Evolutionary conservation across 768 basidiomycete genomes (phyloP), one percentile per base, ranked within the genome.

Genomic region (Mycena capillaripes): DNA sequence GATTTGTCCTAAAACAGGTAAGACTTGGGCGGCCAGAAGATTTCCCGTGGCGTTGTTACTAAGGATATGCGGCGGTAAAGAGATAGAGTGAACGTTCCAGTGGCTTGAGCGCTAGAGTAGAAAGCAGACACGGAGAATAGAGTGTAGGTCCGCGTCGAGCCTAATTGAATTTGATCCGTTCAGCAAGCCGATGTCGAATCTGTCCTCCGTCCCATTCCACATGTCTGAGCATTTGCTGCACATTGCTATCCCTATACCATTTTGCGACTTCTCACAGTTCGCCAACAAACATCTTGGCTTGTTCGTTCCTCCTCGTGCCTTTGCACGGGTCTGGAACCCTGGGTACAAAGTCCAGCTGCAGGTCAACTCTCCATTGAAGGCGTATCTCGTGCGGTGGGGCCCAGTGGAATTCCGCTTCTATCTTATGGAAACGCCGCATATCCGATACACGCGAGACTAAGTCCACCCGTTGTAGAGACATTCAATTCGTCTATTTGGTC

Each of bases 351-450:
- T 16, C 42, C 7, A 6, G 34, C 8, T 36, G 23, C 56, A 23
- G 11, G 58, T 23, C 48, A 50, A 23, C n/a, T 50, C 48, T n/a
- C 8, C n/a, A n/a, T 53, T 30, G 32, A 56, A 36, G 8, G n/a
- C 32, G 29, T 56, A 56, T 56, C 12, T 23, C 3, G n/a, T 36
- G 55, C 17, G 21, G 59, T 60, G 42, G 42, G 21, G 42, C 42
- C 42, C 17, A 38, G 27, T 50, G 44, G 25, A 50, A 38, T 23
- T 25, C 14, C 25, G 10, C 70, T 71, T 71, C 70, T 42, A 71
- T 71, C 70, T 66, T 71, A 71, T 71, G 48, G 64, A 71, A 61
- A 66, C 64, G 64, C 70, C 64, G 64, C 70, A 71, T 60, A 65
- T 65, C 69, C 69, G 69, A 61, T 30, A n/a, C n/a, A n/a, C n/a